Conservation (phyloP, 352 stramenopile genomes). For the Pythium myriotylum region DNA sequence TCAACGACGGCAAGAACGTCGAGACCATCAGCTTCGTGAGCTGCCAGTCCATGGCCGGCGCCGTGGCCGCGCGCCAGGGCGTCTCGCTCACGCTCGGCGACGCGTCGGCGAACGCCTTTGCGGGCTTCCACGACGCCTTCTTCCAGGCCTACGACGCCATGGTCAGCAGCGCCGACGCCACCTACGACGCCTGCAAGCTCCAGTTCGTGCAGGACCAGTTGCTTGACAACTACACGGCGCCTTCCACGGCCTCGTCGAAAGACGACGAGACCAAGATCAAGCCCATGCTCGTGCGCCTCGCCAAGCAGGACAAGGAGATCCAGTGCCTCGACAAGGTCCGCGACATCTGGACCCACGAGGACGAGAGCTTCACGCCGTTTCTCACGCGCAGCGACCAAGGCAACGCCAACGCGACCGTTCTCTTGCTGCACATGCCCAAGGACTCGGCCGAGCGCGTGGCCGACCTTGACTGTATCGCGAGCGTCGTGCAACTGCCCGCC, state of each 20-base stretch:
- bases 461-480: slow-evolving; percentile 49
- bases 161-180: slow-evolving; percentile 49
- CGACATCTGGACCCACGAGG: slow-evolving; percentile 40
- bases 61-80: slow-evolving; percentile 31
- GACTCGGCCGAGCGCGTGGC: slow-evolving; percentile 44
- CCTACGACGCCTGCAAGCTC: slow-evolving; percentile 63
- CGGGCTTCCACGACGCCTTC: slow-evolving; percentile 59
- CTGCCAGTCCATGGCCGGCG: slow-evolving; percentile 25
- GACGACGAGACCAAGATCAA: slow-evolving; percentile 33
- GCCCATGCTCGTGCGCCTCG: slow-evolving; percentile 61
- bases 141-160: slow-evolving; percentile 65
- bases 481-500: slow-evolving; percentile 53
- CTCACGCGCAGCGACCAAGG: slow-evolving; percentile 59
- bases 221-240: slow-evolving; percentile 40
- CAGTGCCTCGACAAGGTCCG: slow-evolving; percentile 48
- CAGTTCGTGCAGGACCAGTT: slow-evolving; percentile 68
- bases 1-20: slow-evolving; percentile 45
- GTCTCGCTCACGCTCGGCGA: slow-evolving; percentile 50
- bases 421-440: slow-evolving; percentile 61
- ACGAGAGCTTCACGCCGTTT: slow-evolving; percentile 67
- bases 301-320: slow-evolving; percentile 34
- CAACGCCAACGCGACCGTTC: slow-evolving; percentile 44
- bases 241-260: slow-evolving; percentile 11
- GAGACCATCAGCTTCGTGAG: slow-evolving; percentile 55
- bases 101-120: slow-evolving; percentile 44